Percentiles rank a stretch among this genome's conserved stretches.
These are phyloP conservation scores for Rhodotorula sp. DNA, from an alignment of 1,284 basidiomycete species.

Conservation along the genomic window DNA sequence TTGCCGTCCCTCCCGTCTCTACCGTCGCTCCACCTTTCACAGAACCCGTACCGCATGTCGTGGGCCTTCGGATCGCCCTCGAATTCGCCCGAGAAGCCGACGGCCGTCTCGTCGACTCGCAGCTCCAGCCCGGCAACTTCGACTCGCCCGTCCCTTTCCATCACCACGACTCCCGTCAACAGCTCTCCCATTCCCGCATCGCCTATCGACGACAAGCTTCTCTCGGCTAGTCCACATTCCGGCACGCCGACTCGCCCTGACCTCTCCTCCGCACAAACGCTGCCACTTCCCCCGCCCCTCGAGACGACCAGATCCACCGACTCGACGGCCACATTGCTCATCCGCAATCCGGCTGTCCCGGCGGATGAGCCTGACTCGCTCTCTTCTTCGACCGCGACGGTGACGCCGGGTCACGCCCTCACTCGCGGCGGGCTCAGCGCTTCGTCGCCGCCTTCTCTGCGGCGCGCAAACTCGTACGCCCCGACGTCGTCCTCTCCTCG, in stretches of 20 bases:
- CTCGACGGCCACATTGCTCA: slow-evolving; percentile 1
- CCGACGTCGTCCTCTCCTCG: neutral
- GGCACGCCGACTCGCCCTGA: neutral
- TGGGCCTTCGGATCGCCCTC: slow-evolving; percentile 28
- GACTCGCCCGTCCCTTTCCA: slow-evolving; percentile 12
- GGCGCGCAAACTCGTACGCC: slow-evolving; percentile 26
- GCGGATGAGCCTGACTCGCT: neutral
- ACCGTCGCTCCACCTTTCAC: slow-evolving; percentile 29
- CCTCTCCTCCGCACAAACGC: neutral
- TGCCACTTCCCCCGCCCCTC: slow-evolving; percentile 3
- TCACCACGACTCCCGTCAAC: slow-evolving; percentile 12
- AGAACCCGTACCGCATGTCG: slow-evolving; percentile 34
- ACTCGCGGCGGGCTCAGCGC: neutral
- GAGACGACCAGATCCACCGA: slow-evolving; percentile 2
- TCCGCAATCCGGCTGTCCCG: neutral
- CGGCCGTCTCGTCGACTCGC: neutral
- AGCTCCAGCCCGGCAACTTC: neutral
- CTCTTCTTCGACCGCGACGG: neutral
- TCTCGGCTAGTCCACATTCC: neutral
- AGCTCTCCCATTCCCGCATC: neutral
- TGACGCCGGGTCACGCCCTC: neutral
- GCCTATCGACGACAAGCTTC: neutral
- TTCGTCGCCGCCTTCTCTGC: slow-evolving; percentile 11
- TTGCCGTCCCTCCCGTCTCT: slow-evolving; percentile 21
- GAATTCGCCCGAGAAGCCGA: slow-evolving; percentile 7